Evolutionary conservation across 352 stramenopile genomes (phyloP).

Genomic region (Phytophthora pseudosyringae): DNA sequence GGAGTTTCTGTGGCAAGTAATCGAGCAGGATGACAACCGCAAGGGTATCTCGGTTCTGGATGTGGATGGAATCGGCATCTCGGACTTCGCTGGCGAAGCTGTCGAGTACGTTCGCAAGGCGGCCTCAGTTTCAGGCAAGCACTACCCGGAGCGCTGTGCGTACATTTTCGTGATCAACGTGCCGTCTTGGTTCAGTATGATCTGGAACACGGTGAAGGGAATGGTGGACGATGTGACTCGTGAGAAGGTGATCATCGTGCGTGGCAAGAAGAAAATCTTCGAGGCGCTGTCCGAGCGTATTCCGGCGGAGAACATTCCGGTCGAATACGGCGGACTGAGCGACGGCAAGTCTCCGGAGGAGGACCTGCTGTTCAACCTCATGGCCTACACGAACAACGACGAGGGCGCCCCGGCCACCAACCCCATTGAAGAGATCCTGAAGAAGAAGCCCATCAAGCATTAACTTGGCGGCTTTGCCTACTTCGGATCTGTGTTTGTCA

Average conservation of each 20-base stretch:
- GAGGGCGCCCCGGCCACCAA: conserved; percentile 56
- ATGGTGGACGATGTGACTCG: conserved; percentile 94
- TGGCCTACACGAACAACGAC: conserved; percentile 79
- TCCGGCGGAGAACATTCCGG: conserved; percentile 77
- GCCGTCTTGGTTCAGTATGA: conserved; percentile 93
- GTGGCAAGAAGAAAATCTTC: conserved; percentile 84
- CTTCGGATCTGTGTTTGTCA: conserved; percentile 6
- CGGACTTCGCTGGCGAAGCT: conserved; percentile 86
- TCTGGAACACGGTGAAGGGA: conserved; percentile 94
- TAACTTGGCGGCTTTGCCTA: conserved; percentile 9
- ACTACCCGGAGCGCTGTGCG: conserved; percentile 94
- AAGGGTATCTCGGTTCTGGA: conserved; percentile 89
- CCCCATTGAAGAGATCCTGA: conserved; percentile 57
- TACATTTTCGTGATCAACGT: conserved; percentile 96
- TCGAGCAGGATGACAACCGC: conserved; percentile 84
- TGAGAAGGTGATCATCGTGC: conserved; percentile 93
- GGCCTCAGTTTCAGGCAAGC: conserved; percentile 80
- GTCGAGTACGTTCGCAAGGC: conserved; percentile 87
- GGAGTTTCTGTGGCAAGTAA: conserved; percentile 87
- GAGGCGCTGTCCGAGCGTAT: conserved; percentile 79
- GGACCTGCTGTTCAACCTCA: conserved; percentile 72
- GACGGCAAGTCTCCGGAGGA: conserved; percentile 72
- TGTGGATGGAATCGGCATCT: conserved; percentile 84
- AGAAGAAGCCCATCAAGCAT: conserved; percentile 56
- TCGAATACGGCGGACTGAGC: conserved; percentile 78